Evolutionary conservation across 352 stramenopile genomes (phyloP).

Genomic region (Globisporangium radiosum): DNA sequence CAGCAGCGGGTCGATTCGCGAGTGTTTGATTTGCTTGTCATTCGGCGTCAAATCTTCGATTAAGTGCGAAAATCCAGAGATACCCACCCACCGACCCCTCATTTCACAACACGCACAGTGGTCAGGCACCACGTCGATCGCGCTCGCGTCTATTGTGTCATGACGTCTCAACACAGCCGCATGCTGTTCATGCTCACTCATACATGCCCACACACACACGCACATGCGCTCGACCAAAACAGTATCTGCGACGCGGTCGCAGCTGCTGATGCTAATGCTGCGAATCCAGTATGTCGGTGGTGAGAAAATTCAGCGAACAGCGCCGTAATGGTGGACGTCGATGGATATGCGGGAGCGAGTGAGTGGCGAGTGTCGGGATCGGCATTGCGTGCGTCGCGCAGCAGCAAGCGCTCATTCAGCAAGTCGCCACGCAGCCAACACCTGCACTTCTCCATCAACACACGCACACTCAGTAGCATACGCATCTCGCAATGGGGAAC

Average conservation of each 20-base stretch:
- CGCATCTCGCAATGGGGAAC: constrained; percentile 37
- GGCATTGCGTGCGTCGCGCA: background rate
- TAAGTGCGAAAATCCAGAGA: background rate
- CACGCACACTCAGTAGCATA: background rate
- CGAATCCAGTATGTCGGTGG: background rate
- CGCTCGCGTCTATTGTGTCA: no score
- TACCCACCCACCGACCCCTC: no score
- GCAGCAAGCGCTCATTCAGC: background rate
- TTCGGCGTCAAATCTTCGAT: background rate
- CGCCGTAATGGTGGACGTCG: background rate
- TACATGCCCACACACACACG: background rate
- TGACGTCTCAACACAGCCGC: no score
- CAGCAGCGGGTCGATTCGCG: background rate
- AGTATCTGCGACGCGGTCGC: no score
- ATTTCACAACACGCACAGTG: no score
- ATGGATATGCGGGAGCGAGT: background rate
- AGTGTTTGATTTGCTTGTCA: background rate
- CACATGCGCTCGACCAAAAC: background rate
- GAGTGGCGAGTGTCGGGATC: no score
- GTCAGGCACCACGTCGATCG: no score
- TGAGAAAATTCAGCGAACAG: background rate
- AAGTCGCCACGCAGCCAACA: background rate
- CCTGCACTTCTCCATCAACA: background rate
- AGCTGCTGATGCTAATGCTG: background rate
- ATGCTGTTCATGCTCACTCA: no score